A percentile compares a stretch with the other conserved stretches of the same genome.
phyloP scores from a whole-genome alignment of 164 flowering plant genomes.

The Chimonanthus praecox region DNA sequence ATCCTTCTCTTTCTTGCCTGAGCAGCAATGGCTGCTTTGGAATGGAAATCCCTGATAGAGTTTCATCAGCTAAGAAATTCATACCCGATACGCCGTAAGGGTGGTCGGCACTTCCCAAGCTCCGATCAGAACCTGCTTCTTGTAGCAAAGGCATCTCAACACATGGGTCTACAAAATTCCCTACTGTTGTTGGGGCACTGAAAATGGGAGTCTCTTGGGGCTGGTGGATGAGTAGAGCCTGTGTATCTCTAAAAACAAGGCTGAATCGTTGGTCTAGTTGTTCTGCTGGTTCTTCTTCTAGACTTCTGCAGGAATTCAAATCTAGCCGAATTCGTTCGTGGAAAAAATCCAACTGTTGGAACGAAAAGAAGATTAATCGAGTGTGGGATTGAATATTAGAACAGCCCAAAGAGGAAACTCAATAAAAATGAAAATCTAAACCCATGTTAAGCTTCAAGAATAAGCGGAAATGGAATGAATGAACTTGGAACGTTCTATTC shows the following conservation, averaged over 20 bases:
- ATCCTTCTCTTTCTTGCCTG: conserved; percentile 40
- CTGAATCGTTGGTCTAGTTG: too few species aligned
- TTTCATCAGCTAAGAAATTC: conserved; percentile 21
- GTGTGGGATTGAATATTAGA: neutral
- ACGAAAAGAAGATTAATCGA: neutral
- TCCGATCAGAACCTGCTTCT: neutral
- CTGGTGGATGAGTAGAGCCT: neutral
- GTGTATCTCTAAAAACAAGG: conserved; percentile 3
- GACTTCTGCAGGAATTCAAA: conserved; percentile 1
- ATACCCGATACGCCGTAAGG: conserved; percentile 29
- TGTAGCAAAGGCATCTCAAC: neutral
- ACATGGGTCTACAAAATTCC: neutral
- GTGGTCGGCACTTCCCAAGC: conserved; percentile 3
- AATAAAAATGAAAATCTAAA: too few species aligned
- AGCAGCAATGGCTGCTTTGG: conserved; percentile 25
- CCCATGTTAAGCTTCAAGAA: too few species aligned
- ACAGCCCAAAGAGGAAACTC: neutral
- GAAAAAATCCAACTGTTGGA: neutral
- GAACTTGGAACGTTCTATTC: neutral
- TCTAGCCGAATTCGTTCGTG: neutral
- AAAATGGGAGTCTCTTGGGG: conserved; percentile 1
- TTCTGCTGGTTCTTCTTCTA: neutral
- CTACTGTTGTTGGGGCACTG: neutral
- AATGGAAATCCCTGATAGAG: neutral
- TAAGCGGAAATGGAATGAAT: too few species aligned